phyloP scores from a whole-genome alignment of 2,329 filamentous ascomycete genomes.

The Amauroascus niger region DNA sequence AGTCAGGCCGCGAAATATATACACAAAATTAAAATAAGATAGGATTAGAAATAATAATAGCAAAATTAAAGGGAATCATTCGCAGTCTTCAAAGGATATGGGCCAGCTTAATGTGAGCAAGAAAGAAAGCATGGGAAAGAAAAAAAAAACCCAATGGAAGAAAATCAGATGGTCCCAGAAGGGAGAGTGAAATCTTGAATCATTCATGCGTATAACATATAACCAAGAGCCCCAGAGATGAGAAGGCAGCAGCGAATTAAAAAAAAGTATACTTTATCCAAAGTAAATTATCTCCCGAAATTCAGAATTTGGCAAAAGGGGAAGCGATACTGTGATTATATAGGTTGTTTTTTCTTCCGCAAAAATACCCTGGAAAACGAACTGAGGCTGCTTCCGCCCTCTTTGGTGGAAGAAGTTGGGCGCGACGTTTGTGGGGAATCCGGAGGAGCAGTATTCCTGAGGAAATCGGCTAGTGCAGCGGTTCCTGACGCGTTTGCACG shows the following conservation, averaged over 20 bases:
- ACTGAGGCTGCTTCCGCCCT: slow-evolving; percentile 15
- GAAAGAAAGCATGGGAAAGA: background rate
- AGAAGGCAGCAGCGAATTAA: slow-evolving; percentile 6
- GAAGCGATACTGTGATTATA: slow-evolving; percentile 1
- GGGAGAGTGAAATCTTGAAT: background rate
- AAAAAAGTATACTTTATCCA: background rate
- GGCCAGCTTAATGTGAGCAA: background rate
- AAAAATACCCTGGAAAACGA: slow-evolving; percentile 22
- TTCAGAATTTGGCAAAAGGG: background rate
- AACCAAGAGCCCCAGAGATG: background rate
- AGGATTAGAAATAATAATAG: background rate
- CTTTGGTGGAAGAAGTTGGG: slow-evolving; percentile 13
- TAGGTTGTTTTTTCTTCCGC: slow-evolving; percentile 23
- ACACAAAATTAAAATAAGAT: background rate
- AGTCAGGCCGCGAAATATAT: background rate
- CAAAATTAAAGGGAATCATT: background rate
- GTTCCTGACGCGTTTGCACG: slow-evolving; percentile 36
- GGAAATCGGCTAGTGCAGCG: slow-evolving; percentile 61
- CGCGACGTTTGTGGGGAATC: slow-evolving; percentile 24
- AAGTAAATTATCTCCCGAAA: slow-evolving; percentile 8
- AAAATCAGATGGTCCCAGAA: background rate
- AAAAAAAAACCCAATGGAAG: background rate
- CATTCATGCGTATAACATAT: slow-evolving; percentile 8
- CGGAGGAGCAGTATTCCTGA: slow-evolving; percentile 59
- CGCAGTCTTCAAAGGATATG: background rate